A percentile compares a stretch with the other conserved stretches of the same genome.
phyloP scores from a whole-genome alignment of 148 eudicot species.

The Chenopodium album region DNA sequence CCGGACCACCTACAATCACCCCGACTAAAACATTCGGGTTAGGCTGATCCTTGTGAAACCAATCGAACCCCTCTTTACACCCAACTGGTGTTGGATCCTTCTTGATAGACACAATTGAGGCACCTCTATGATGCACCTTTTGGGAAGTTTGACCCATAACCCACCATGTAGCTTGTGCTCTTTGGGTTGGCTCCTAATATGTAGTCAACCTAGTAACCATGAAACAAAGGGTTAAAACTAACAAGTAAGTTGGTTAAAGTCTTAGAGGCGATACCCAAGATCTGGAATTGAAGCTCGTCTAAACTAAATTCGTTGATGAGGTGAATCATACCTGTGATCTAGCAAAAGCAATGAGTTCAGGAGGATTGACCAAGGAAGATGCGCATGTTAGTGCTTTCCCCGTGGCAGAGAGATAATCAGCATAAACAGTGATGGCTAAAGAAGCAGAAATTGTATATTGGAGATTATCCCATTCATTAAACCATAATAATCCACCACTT shows the following conservation, averaged over 20 bases:
- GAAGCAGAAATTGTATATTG: constrained; percentile 44
- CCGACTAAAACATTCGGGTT: constrained; percentile 55
- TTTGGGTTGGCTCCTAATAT: constrained; percentile 49
- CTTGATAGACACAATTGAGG: constrained; percentile 48
- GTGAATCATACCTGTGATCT: constrained; percentile 43
- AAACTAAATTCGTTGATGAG: neutral
- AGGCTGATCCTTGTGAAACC: constrained; percentile 28
- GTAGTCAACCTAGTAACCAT: constrained; percentile 38
- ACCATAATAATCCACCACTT: constrained; percentile 48
- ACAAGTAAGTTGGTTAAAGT: neutral
- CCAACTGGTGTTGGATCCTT: constrained; percentile 26
- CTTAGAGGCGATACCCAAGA: neutral
- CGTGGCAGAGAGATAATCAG: constrained; percentile 29
- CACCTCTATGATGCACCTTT: constrained; percentile 54
- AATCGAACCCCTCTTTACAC: constrained; percentile 41
- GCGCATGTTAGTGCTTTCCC: constrained; percentile 28
- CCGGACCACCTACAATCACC: constrained; percentile 62
- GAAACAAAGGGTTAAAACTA: neutral
- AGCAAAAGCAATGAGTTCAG: constrained; percentile 36
- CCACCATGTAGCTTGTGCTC: constrained; percentile 50
- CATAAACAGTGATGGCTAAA: constrained; percentile 34
- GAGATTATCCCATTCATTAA: constrained; percentile 36
- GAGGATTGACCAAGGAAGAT: constrained; percentile 21
- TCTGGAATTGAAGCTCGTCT: no score
- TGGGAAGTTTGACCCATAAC: constrained; percentile 47